Evolutionary conservation across 2,329 filamentous ascomycete genomes (phyloP), one percentile per base, ranked within the genome.

Genomic region (Graphilbum fragrans): DNA sequence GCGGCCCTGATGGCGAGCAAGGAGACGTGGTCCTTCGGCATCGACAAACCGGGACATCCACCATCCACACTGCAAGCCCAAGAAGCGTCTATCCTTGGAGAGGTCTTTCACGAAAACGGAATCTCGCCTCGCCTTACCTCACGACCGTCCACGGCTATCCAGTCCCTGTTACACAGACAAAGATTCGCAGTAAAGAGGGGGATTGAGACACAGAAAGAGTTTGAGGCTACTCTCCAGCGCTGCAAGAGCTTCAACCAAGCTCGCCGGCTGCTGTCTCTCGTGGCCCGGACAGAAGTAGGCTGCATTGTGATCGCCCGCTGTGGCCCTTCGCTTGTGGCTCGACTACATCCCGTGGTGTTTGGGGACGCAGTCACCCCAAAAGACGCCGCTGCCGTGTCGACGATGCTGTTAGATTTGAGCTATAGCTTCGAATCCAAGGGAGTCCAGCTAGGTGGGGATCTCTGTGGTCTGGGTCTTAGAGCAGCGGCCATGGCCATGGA

Each of bases 331-430:
- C 2, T 38, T 23, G 31, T 21, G n/a, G 35, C 29, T 38, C n/a
- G 39, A 20, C 14, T 45, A 17, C 19, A 11, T 37, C 9, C 18
- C 27, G n/a, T 41, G 34, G 18, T 18, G 39, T 4, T 23, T 27
- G 22, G 7, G 14, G 14, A 31, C n/a, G 14, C 6, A 14, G 29
- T 9, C 27, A 20, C 6, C 5, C 20, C 5, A 16, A 19, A n/a
- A 21, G 38, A 39, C 14, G 34, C 29, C 2, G 19, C 18, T 10
- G 9, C 37, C 18, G 36, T 51, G 3, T 21, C 54, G 29, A 45
- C 52, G 1, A 58, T 69, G 38, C 47, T 70, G 20, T 63, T 66
- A 41, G 65, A 67, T 45, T 41, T 69, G 14, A 49, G 54, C 21
- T 52, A 62, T 35, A 57, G 55, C 35, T 49, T 65, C 10, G 49